phyloP scores from a whole-genome alignment of 129 eudicot species.

The Lactuca saligna region DNA sequence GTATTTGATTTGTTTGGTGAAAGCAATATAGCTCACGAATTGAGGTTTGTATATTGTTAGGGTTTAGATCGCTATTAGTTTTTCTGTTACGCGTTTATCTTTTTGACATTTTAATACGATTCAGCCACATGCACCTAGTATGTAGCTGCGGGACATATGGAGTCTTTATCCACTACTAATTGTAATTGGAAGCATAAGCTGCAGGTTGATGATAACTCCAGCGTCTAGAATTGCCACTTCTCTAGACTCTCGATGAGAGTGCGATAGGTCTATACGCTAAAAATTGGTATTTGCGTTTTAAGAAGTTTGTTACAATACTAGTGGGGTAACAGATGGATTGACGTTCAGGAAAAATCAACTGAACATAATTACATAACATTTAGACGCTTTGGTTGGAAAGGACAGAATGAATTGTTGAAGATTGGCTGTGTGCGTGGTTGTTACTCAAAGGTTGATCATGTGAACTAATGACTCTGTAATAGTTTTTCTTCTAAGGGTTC shows the following conservation, averaged over 20 bases:
- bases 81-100: background rate
- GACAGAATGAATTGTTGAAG: slow-evolving; percentile 4
- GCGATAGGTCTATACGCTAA: background rate
- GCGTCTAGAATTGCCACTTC: slow-evolving; percentile 8
- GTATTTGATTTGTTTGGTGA: slow-evolving; percentile 17
- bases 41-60: slow-evolving; percentile 26
- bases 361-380: background rate
- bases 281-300: background rate
- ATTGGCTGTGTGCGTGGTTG: slow-evolving; percentile 11
- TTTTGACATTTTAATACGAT: slow-evolving; percentile 2
- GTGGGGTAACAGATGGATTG: slow-evolving; percentile 16
- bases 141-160: slow-evolving; percentile 6
- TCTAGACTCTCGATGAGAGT: slow-evolving; percentile 10
- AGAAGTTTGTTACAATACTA: background rate
- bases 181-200: slow-evolving; percentile 10
- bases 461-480: slow-evolving; percentile 5
- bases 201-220: background rate
- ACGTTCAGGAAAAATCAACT: background rate
- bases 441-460: slow-evolving; percentile 2
- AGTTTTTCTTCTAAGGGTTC: background rate
- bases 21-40: slow-evolving; percentile 7
- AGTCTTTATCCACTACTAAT: background rate
- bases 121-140: slow-evolving; percentile 10
- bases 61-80: slow-evolving; percentile 39
- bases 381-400: background rate